Evolutionary conservation across 768 basidiomycete species (phyloP).

Genomic region (Podaxis carcinomalis): DNA sequence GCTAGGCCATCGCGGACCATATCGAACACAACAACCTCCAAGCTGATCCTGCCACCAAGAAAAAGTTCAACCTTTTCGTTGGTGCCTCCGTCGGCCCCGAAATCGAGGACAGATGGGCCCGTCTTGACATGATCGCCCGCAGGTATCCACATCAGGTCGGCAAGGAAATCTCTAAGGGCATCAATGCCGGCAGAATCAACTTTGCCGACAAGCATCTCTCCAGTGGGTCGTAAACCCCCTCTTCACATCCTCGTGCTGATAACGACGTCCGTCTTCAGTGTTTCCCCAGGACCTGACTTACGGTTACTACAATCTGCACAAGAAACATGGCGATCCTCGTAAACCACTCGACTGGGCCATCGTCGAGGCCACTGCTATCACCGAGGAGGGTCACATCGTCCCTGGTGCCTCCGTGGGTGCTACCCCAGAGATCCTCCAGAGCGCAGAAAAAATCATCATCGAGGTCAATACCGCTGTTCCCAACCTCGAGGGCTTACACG

Average conservation of each 20-base stretch:
- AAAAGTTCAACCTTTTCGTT: conserved; percentile 45
- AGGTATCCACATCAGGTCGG: conserved; percentile 49
- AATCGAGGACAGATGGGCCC: conserved; percentile 45
- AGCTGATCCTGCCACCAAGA: conserved; percentile 36
- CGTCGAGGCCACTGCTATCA: conserved; percentile 45
- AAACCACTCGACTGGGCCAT: conserved; percentile 47
- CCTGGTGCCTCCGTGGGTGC: conserved; percentile 46
- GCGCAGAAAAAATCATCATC: conserved; percentile 45
- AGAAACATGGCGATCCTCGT: conserved; percentile 38
- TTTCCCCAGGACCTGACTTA: conserved; percentile 47
- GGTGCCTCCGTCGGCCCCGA: conserved; percentile 46
- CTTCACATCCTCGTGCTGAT: background rate
- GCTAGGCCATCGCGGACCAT: conserved; percentile 42
- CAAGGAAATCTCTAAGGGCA: conserved; percentile 43
- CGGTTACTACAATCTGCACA: conserved; percentile 40
- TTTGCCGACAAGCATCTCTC: conserved; percentile 48
- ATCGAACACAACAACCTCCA: conserved; percentile 40
- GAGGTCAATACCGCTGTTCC: conserved; percentile 46
- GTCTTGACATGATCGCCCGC: conserved; percentile 41
- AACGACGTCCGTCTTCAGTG: conserved; percentile 23
- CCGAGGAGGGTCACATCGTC: conserved; percentile 43
- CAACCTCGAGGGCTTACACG: conserved; percentile 43
- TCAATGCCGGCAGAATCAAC: conserved; percentile 42
- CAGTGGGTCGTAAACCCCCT: conserved; percentile 23
- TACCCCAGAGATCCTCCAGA: conserved; percentile 43